Conservation (phyloP, 169 alveolate species). For the Eimeria maxima region DNA sequence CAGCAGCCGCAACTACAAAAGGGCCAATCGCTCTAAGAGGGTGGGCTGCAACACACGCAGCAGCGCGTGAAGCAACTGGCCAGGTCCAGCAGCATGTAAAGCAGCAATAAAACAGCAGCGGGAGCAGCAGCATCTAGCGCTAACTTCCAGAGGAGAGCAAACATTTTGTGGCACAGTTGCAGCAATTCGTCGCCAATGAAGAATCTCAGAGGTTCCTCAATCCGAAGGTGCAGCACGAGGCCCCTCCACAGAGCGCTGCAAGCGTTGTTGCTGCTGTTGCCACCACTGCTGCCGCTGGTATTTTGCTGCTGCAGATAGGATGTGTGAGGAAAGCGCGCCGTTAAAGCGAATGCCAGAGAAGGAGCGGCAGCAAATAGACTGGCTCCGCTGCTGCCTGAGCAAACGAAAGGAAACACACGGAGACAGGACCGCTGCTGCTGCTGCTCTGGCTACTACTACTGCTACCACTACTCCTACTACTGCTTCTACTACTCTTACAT, state of each 20-base stretch:
- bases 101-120: neutral
- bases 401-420: neutral
- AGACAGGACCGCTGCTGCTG: neutral
- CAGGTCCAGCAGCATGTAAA: constrained; percentile 1
- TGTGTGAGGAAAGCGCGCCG: constrained; percentile 33
- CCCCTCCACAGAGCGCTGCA: constrained; percentile 41
- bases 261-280: neutral
- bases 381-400: constrained; percentile 59
- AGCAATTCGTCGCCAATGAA: constrained; percentile 28
- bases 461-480: constrained; percentile 2
- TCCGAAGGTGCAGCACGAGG: constrained; percentile 40
- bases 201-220: constrained; percentile 17
- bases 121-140: constrained; percentile 1
- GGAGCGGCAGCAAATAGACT: constrained; percentile 29
- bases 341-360: constrained; percentile 17
- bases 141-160: constrained; percentile 35
- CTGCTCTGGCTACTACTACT: too few relatives aligned
- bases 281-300: neutral
- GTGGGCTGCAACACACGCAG: neutral
- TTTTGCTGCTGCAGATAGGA: constrained; percentile 53
- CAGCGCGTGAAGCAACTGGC: neutral
- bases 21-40: too few relatives aligned
- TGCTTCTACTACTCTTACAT: constrained; percentile 3
- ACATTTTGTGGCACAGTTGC: neutral
- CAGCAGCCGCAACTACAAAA: neutral